phyloP scores from a whole-genome alignment of 2,329 filamentous ascomycete genomes.

The Fusarium armeniacum region DNA sequence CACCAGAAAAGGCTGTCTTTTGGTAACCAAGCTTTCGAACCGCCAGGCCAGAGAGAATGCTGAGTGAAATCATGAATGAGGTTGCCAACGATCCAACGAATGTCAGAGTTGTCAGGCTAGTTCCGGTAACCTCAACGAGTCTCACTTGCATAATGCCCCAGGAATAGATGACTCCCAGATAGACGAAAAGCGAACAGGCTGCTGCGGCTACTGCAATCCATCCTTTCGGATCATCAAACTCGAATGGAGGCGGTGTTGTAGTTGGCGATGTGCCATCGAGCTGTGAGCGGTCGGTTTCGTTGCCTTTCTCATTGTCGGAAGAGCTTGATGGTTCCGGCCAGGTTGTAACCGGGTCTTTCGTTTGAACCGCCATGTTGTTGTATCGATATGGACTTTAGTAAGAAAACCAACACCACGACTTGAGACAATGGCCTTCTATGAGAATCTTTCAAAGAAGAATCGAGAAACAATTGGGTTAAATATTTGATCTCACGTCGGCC shows the following conservation, averaged over 20 bases:
- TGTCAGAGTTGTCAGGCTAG: constrained; percentile 48
- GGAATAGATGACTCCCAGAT: constrained; percentile 52
- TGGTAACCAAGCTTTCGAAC: constrained; percentile 48
- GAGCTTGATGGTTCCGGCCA: constrained; percentile 8
- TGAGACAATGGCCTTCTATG: no score
- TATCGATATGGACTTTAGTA: fast-evolving
- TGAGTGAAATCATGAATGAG: constrained; percentile 48
- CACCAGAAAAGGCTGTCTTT: constrained; percentile 43
- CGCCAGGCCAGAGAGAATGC: constrained; percentile 34
- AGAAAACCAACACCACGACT: no score
- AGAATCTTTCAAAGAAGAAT: background rate
- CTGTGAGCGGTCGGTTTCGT: constrained; percentile 15
- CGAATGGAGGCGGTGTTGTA: background rate
- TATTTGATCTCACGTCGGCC: background rate
- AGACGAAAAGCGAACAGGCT: constrained; percentile 48
- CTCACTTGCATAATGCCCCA: constrained; percentile 53
- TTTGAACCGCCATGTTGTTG: background rate
- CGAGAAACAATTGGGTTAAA: constrained; percentile 14
- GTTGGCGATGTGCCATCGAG: fast-evolving
- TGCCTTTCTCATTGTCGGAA: constrained; percentile 33
- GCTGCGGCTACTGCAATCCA: constrained; percentile 42
- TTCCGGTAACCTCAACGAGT: constrained; percentile 45
- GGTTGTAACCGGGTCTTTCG: fast-evolving
- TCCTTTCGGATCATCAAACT: constrained; percentile 34
- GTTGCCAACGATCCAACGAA: constrained; percentile 51